Evolutionary conservation across 345 rosid species (phyloP), one percentile per base, ranked within the genome.

Genomic region (Aquilaria malaccensis): DNA sequence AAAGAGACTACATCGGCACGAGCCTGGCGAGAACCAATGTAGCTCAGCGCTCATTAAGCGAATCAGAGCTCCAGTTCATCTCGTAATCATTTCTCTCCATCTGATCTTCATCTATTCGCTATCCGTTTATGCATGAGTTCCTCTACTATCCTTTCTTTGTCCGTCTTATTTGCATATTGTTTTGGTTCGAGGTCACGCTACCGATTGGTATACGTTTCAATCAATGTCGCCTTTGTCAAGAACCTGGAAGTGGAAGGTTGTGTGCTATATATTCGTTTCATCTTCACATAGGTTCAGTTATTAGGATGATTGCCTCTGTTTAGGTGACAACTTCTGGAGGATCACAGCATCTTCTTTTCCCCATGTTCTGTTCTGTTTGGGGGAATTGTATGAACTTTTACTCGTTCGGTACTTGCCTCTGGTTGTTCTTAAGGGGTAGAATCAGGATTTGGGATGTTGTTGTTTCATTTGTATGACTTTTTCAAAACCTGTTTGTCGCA

Each of bases 1-100:
- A 10, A 73, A 81, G 54, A 89, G 80, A 48, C 85, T 80, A 45
- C 97, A 89, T 67, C 75, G 58, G 45, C 95, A 80, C 50, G 79
- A 85, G 76, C 79, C 78, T 13, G 54, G 68, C 14, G 82, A 77
- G 53, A 76, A 87, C 69, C 99, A 93, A 97, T 85, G 95, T 69
- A 77, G 77, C 68, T 87, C 97, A 51, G 77, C 84, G 37, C 89
- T 93, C 67, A 74, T 80, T 45, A 89, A 87, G 72, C 94, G 83
- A 71, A 80, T 89, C 94, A 87, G 80, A 72, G 96, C 96, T 69
- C 96, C 99, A 60, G 83, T 93, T 76, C 96, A 80, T 69, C 95
- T 85, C n/a, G 96, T 93, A 85, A 76, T 68, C 67, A 70, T 63
- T 59, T 72, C 64, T 45, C 62, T 13, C 56, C 50, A 66, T 71